Percentiles rank a stretch among this genome's conserved stretches.
These are phyloP conservation scores for Talaromyces sp. DNA, from an alignment of 2,329 filamentous ascomycete genomes.

Conservation along the genomic window DNA sequence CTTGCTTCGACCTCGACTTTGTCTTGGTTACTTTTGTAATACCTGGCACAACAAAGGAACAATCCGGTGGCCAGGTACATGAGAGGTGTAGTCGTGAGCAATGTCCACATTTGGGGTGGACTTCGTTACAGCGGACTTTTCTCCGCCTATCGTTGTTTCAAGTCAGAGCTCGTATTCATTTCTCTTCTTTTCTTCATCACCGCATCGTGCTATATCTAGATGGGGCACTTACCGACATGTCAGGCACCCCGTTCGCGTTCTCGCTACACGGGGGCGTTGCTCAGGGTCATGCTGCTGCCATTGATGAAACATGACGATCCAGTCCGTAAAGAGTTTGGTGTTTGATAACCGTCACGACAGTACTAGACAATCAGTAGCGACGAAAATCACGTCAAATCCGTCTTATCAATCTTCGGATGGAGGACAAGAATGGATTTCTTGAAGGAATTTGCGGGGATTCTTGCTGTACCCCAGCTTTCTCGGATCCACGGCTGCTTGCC, in stretches of 20 bases:
- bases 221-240: slow-evolving; percentile 13
- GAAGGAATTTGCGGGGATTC: slow-evolving; percentile 2
- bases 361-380: not conserved
- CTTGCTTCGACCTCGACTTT: not conserved
- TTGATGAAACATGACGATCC: slow-evolving; percentile 14
- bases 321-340: not conserved
- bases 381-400: not conserved
- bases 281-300: slow-evolving; percentile 16
- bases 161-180: not conserved
- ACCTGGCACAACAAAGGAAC: slow-evolving; percentile 19
- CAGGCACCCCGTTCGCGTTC: slow-evolving; percentile 15
- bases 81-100: slow-evolving; percentile 54
- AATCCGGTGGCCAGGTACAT: slow-evolving; percentile 47
- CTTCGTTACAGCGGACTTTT: slow-evolving; percentile 57
- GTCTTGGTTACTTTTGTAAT: not conserved
- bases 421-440: not conserved
- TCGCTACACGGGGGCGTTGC: slow-evolving; percentile 12
- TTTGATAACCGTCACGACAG: not conserved
- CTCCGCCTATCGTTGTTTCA: slow-evolving; percentile 39
- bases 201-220: not conserved
- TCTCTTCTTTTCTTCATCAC: too few species aligned
- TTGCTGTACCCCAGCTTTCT: slow-evolving; percentile 1
- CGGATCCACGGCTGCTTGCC: not conserved
- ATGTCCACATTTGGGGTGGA: slow-evolving; percentile 52
- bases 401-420: not conserved